Evolutionary conservation across 2,329 filamentous ascomycete genomes (phyloP).

Genomic region (Xylariaceae sp.): DNA sequence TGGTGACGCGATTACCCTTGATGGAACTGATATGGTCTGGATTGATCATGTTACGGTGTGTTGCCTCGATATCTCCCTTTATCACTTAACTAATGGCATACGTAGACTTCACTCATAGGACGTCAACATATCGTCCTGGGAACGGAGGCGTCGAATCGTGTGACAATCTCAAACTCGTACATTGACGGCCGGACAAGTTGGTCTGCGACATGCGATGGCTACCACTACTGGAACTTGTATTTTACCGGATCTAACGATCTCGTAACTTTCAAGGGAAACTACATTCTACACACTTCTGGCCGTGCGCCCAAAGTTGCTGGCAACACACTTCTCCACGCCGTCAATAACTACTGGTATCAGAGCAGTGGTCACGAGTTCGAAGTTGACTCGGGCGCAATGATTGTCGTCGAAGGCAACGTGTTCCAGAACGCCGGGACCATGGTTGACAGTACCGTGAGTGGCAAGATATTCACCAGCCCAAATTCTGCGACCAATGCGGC

Average conservation of each 20-base stretch:
- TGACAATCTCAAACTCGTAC: slow-evolving; percentile 45
- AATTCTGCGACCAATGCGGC: slow-evolving; percentile 7
- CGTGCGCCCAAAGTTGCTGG: slow-evolving; percentile 40
- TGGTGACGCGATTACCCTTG: slow-evolving; percentile 53
- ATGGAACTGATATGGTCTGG: slow-evolving; percentile 37
- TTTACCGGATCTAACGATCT: slow-evolving; percentile 37
- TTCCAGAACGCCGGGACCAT: slow-evolving; percentile 35
- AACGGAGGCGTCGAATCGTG: slow-evolving; percentile 30
- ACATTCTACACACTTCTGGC: slow-evolving; percentile 41
- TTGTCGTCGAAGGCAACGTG: slow-evolving; percentile 48
- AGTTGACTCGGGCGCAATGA: slow-evolving; percentile 32
- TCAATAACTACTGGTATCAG: slow-evolving; percentile 41
- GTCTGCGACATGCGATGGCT: slow-evolving; percentile 40
- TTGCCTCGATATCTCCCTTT: neutral
- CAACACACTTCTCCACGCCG: slow-evolving; percentile 34
- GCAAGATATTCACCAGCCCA: slow-evolving; percentile 16
- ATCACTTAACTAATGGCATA: neutral
- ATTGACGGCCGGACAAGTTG: slow-evolving; percentile 41
- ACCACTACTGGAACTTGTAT: slow-evolving; percentile 46
- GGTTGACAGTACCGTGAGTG: slow-evolving; percentile 12
- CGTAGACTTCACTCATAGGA: slow-evolving; percentile 35
- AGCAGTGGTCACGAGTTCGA: slow-evolving; percentile 45
- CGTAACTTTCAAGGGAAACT: slow-evolving; percentile 41
- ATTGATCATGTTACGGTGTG: slow-evolving; percentile 24
- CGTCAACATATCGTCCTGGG: slow-evolving; percentile 41